Base-by-base conservation (phyloP, 257 asterid genomes). In the Solanum habrochaites region DNA sequence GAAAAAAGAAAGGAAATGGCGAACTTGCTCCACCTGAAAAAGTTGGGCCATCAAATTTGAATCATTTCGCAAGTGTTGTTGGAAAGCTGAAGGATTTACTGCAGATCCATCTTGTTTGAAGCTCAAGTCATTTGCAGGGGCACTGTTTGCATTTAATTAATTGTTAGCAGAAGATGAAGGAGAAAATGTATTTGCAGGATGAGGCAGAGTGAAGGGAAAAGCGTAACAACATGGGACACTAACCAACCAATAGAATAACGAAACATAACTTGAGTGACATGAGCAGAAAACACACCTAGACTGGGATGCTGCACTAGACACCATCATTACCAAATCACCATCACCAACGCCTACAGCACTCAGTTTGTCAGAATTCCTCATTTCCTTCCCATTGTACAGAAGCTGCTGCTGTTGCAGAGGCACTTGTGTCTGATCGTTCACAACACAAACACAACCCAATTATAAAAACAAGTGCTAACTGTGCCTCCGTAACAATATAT, bases 281-380 rank as follows among this genome's bases (percentile, higher is more conserved):
- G 18, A 35, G 87, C 58, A 58, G 66, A 89, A 58, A 25, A 82
- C 71, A 88, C 83, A 96, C 98, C 98, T 93, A 35, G 98, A 86
- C 85, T 94, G 89, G 64, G 96, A 90, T 29, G 91, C 20, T 43
- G 92, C 69, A 49, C 83, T 90, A 21, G 95, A 86, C 86, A 94
- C 92, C 99, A 97, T 92, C 99, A 95, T 96, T 85, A 97, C 93
- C 91, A 97, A 93, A 92, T 97, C 99, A 81, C 99, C 99, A 87
- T 97, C 99, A 49, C 82, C 74, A 85, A 96, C 94, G 72, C 98
- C 96, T 25, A 95, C 88, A 69, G 92, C 94, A 66, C 98, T 90
- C 94, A 97, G 88, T 89, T 91, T 96, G 47, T 93, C 98, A 5
- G 96, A 83, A 93, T 95, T 97, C 86, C 92, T 86, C 94, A 95